phyloP scores from a whole-genome alignment of 1,284 basidiomycete genomes.

The Omphalotus olearius region DNA sequence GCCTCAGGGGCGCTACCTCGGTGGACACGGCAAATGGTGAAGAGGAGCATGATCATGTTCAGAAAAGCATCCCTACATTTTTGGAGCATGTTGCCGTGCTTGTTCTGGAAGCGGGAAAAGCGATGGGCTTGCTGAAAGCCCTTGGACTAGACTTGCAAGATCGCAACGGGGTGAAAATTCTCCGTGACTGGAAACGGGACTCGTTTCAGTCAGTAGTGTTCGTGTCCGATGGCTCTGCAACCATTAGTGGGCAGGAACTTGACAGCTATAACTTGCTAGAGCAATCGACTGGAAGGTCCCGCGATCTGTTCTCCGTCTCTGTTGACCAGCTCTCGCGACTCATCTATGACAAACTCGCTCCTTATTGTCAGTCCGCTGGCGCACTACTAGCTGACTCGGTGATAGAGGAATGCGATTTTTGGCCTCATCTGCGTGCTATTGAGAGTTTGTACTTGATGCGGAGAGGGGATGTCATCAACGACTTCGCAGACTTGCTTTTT shows the following conservation, averaged over 20 bases:
- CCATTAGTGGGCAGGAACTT: not conserved
- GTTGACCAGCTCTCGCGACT: constrained; percentile 56
- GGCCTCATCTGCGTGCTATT: constrained; percentile 65
- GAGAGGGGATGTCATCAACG: constrained; percentile 65
- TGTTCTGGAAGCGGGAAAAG: constrained; percentile 73
- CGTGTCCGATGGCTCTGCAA: constrained; percentile 21
- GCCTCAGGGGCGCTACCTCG: constrained; percentile 38
- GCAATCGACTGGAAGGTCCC: not conserved
- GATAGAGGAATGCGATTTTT: constrained; percentile 67
- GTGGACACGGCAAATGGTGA: constrained; percentile 19
- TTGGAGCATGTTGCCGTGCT: constrained; percentile 52
- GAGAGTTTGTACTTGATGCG: constrained; percentile 75
- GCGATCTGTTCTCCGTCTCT: constrained; percentile 40
- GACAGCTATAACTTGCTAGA: not conserved
- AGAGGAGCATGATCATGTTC: constrained; percentile 23
- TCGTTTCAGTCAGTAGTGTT: constrained; percentile 29
- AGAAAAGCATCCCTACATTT: constrained; percentile 53
- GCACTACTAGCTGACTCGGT: constrained; percentile 54
- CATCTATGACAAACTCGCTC: constrained; percentile 60
- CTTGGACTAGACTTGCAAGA: constrained; percentile 26
- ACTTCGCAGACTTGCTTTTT: constrained; percentile 71
- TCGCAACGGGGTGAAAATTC: constrained; percentile 12
- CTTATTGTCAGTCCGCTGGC: constrained; percentile 55
- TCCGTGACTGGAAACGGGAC: constrained; percentile 26
- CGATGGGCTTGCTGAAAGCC: constrained; percentile 63